A percentile compares a stretch with the other conserved stretches of the same genome.
These are phyloP conservation scores for Wickerhamomyces silvicola DNA, from an alignment of 805 yeast genomes.

Conservation along the genomic window DNA sequence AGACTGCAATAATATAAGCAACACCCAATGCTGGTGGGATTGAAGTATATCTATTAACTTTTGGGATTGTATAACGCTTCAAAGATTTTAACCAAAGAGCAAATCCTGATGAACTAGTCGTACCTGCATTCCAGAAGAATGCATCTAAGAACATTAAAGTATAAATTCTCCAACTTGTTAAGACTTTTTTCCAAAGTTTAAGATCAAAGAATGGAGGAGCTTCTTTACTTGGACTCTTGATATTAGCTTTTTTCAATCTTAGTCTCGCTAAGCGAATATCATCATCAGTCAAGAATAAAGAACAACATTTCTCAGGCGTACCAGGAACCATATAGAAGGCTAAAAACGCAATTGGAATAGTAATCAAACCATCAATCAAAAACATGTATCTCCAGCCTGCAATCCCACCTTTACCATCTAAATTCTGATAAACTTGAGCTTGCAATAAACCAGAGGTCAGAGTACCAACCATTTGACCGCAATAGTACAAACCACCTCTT, in stretches of 20 bases:
- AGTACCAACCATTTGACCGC: constrained; percentile 43
- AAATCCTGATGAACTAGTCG: constrained; percentile 33
- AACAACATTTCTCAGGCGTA: constrained; percentile 52
- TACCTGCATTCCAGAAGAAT: constrained; percentile 51
- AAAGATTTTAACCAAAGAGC: constrained; percentile 42
- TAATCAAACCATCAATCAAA: constrained; percentile 55
- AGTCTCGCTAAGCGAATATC: constrained; percentile 48
- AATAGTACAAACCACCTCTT: constrained; percentile 55
- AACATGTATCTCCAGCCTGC: constrained; percentile 66
- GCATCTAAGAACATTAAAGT: constrained; percentile 43
- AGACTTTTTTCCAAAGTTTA: constrained; percentile 45
- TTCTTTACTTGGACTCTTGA: constrained; percentile 23
- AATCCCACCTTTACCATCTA: constrained; percentile 38
- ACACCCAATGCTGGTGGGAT: constrained; percentile 28
- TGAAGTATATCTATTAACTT: constrained; percentile 37
- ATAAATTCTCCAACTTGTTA: constrained; percentile 52
- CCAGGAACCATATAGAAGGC: constrained; percentile 59
- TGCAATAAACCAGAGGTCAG: constrained; percentile 53
- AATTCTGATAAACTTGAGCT: constrained; percentile 33
- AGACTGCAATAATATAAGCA: constrained; percentile 4
- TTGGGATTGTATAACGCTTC: constrained; percentile 28
- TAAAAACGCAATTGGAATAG: constrained; percentile 49
- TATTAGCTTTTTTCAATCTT: constrained; percentile 29
- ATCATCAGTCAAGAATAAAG: constrained; percentile 47
- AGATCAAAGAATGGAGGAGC: constrained; percentile 30